Base-by-base conservation (phyloP, 495 filamentous ascomycete genomes). In the Hypoxylon perforatum region DNA sequence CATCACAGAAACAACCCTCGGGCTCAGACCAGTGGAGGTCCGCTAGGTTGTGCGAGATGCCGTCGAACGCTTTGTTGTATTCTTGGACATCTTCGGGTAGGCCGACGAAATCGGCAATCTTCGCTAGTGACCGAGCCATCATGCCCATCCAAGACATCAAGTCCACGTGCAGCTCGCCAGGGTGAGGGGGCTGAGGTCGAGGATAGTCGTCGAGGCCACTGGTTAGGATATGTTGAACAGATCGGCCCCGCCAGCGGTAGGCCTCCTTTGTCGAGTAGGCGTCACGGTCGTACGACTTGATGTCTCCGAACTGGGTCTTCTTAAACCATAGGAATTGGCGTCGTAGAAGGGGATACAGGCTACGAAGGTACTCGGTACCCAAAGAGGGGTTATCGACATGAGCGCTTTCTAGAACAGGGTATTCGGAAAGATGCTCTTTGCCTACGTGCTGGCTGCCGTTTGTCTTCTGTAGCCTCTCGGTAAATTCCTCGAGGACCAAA, bases 121-220 rank as follows among this genome's bases (percentile, higher is more conserved):
- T 90, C 58, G 86, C 84, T 48, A 99, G 83, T 22, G 88, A 87
- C 52, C 89, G 85, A 28, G 92, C 90, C 92, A 96, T 96, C 84
- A 96, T 88, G 36, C 94, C 96, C 83, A 99, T 90, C 95, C 95
- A 99, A 46, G 91, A 93, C 67, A 98, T 90, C 23, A 97, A 83
- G 79, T 99, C 95, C 38, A 94, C 89, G 75, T 99, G 94, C 62
- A 99, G 85, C 85, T 99, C 95, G 72, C 94, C 96, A 1, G 95
- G 95, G 76, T 99, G 95, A n/a, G 95, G 95, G 7, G 95, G 95
- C 71, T 96, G 93, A 19, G 96, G 83, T 39, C 95, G 88, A 45
- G 95, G 95, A 75, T 98, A 98, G 77, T 99, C 95, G 72, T 99
- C 95, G 9, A 98, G 84, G 10, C 95, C 95, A 35, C 93, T 97